phyloP scores from a whole-genome alignment of 2,329 filamentous ascomycete species.

The Alternaria viburni region DNA sequence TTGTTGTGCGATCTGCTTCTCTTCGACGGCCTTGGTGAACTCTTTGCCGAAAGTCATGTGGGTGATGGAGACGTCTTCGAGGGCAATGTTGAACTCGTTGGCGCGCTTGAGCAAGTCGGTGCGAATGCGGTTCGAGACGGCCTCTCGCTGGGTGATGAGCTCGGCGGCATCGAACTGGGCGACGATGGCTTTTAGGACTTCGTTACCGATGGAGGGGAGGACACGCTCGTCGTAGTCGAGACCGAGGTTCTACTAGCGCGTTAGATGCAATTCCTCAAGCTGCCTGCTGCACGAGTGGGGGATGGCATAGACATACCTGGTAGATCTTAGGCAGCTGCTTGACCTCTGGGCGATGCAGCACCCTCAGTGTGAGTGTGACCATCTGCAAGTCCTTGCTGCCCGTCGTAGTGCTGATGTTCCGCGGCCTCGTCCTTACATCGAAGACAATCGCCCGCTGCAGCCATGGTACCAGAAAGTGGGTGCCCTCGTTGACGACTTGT shows the following conservation, averaged over 20 bases:
- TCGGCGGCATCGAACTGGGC: constrained; percentile 62
- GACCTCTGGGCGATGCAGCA: constrained; percentile 93
- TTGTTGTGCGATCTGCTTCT: constrained; percentile 99
- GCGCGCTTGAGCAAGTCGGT: constrained; percentile 90
- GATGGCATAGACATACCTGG: constrained; percentile 70
- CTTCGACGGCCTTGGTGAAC: constrained; percentile 97
- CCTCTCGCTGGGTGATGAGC: constrained; percentile 96
- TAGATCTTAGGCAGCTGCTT: constrained; percentile 95
- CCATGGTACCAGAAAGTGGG: constrained; percentile 96
- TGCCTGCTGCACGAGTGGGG: too few relatives aligned
- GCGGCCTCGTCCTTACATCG: constrained; percentile 95
- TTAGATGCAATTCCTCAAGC: not conserved
- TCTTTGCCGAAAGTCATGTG: constrained; percentile 99
- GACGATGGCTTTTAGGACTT: constrained; percentile 62
- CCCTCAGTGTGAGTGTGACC: constrained; percentile 96
- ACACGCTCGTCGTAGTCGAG: constrained; percentile 87
- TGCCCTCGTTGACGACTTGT: constrained; percentile 90
- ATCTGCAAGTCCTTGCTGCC: constrained; percentile 99
- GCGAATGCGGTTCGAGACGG: constrained; percentile 93
- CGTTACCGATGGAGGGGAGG: constrained; percentile 61
- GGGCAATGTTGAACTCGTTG: constrained; percentile 96
- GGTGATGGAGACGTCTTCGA: constrained; percentile 98
- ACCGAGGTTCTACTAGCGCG: constrained; percentile 76
- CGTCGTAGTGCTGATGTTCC: constrained; percentile 96
- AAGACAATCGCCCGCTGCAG: constrained; percentile 93